A percentile compares a stretch with the other conserved stretches of the same genome.
These are phyloP conservation scores for Coemansia sp. DNA, from an alignment of 192 early-diverging fungal species.

Conservation along the genomic window DNA sequence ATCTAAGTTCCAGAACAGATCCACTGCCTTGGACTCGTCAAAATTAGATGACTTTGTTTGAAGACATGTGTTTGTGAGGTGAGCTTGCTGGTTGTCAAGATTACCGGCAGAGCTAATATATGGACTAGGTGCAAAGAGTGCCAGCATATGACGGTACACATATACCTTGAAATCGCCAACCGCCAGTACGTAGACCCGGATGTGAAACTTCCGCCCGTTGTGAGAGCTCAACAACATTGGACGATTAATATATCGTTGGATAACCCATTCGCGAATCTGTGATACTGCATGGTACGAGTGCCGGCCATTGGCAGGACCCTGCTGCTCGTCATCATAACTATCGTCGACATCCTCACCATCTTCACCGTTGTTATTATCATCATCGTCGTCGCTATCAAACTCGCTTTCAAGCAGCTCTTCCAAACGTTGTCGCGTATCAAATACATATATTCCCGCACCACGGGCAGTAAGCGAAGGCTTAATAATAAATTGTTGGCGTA, in stretches of 20 bases:
- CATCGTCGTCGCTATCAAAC: constrained; percentile 49
- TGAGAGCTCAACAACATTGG: constrained; percentile 54
- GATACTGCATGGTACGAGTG: constrained; percentile 33
- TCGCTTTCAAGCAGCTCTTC: constrained; percentile 51
- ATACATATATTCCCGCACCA: constrained; percentile 63
- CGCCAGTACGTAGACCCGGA: constrained; percentile 63
- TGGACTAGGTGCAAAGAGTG: constrained; percentile 60
- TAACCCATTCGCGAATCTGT: constrained; percentile 69
- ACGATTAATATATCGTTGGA: constrained; percentile 63
- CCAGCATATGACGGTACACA: constrained; percentile 64
- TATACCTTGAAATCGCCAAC: constrained; percentile 60
- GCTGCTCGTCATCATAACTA: background rate
- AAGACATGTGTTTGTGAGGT: constrained; percentile 68
- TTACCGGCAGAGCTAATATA: constrained; percentile 44
- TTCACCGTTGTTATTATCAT: constrained; percentile 27
- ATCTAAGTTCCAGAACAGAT: constrained; percentile 59
- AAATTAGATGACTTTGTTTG: constrained; percentile 55
- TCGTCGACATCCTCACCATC: constrained; percentile 5
- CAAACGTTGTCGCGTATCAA: constrained; percentile 58
- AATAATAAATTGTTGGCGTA: constrained; percentile 59
- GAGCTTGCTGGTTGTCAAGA: constrained; percentile 54
- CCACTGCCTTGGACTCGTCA: constrained; percentile 57
- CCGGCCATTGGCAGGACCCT: background rate
- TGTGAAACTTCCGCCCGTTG: constrained; percentile 63
- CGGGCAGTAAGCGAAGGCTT: constrained; percentile 67